A percentile compares a stretch with the other conserved stretches of the same genome.
Evolutionary conservation across 1,139 yeast species (phyloP).

Genomic region (Kodamaea plutei): DNA sequence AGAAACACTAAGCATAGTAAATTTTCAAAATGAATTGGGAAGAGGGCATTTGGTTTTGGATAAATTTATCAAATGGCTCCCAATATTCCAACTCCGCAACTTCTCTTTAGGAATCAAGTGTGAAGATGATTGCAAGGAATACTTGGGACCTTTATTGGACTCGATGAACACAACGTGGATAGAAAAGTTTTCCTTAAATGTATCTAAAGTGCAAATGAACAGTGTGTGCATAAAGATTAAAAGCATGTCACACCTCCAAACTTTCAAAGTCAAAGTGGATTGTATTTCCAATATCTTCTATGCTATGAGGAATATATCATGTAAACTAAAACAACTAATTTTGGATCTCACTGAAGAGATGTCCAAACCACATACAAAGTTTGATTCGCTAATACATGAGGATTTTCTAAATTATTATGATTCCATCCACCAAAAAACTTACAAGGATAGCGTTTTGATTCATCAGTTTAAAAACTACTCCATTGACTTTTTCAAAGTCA

Average conservation of each 20-base stretch:
- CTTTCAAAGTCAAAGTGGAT: neutral
- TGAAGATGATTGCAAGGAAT: conserved; percentile 3
- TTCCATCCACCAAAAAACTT: too few species aligned
- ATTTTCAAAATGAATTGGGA: conserved; percentile 8
- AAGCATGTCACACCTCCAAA: neutral
- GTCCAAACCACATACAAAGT: conserved; percentile 4
- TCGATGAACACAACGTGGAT: conserved; percentile 1
- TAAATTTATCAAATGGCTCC: conserved; percentile 3
- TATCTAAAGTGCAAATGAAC: neutral
- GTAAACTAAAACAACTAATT: conserved; percentile 1
- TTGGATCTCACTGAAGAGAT: conserved; percentile 2
- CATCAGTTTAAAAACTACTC: conserved; percentile 10
- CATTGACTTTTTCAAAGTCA: conserved; percentile 7
- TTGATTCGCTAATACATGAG: conserved; percentile 8
- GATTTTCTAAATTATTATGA: conserved; percentile 8
- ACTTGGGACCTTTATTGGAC: conserved; percentile 2
- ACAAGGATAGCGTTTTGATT: conserved; percentile 1
- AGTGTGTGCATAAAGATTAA: neutral
- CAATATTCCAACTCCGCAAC: neutral
- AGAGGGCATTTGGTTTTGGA: conserved; percentile 4
- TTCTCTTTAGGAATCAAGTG: conserved; percentile 3
- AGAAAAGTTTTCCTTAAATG: neutral
- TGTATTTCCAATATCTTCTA: neutral
- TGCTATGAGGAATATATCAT: too few species aligned
- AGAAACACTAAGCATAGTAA: conserved; percentile 3